These are phyloP conservation scores for Kernera saxatilis DNA, from an alignment of 345 rosid species.

Conservation along the genomic window DNA sequence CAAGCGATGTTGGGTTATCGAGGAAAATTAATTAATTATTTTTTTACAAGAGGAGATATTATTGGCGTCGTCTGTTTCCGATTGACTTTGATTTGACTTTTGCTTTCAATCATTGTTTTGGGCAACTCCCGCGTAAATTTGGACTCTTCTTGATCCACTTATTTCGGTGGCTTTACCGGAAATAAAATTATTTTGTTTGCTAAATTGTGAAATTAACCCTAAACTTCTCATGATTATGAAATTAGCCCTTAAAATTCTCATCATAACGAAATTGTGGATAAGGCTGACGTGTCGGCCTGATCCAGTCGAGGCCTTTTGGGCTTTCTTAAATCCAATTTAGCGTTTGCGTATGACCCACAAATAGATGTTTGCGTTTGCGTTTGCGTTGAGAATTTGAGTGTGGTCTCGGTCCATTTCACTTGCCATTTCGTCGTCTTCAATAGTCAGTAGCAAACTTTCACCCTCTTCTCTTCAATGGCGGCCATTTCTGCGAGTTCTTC, in stretches of 20 bases:
- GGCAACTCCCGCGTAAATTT: constrained; percentile 19
- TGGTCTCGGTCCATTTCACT: background rate
- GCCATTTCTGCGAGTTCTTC: constrained; percentile 25
- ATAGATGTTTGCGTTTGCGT: background rate
- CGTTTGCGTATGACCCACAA: background rate
- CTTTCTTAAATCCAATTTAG: background rate
- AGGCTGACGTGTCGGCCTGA: constrained; percentile 13
- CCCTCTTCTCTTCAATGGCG: constrained; percentile 33
- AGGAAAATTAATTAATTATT: background rate
- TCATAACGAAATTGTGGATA: background rate
- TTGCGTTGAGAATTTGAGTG: background rate
- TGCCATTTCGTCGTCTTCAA: background rate
- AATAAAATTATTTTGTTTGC: background rate
- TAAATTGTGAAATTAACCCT: background rate
- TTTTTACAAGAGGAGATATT: background rate
- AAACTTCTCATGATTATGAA: background rate
- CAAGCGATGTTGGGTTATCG: constrained; percentile 14
- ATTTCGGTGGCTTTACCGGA: constrained; percentile 1
- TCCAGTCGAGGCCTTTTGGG: constrained; percentile 14
- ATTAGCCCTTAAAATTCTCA: background rate
- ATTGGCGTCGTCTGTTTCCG: constrained; percentile 9
- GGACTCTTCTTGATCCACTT: constrained; percentile 13
- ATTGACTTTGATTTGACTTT: constrained; percentile 27
- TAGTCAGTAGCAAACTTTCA: background rate
- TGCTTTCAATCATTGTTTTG: constrained; percentile 25